These are phyloP conservation scores for Phytophthora syringae DNA, from an alignment of 352 stramenopile species.

Conservation along the genomic window DNA sequence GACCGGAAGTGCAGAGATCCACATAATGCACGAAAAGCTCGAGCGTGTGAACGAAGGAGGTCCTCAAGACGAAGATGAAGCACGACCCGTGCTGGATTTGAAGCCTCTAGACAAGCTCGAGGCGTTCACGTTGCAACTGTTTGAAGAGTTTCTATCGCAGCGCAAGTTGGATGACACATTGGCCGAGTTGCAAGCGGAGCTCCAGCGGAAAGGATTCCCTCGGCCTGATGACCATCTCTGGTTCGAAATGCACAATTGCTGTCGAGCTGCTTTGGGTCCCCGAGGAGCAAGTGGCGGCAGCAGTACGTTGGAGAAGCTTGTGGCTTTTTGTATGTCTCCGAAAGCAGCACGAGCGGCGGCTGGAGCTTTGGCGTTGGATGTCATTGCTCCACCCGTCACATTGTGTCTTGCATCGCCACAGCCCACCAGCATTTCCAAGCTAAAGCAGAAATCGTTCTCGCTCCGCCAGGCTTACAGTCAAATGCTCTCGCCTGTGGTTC, in stretches of 20 bases:
- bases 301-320: slow-evolving; percentile 57
- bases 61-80: slow-evolving; percentile 14
- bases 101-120: slow-evolving; percentile 35
- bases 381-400: slow-evolving; percentile 41
- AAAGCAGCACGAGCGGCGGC: slow-evolving; percentile 27
- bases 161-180: slow-evolving; percentile 46
- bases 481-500: slow-evolving; percentile 59
- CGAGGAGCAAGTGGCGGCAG: slow-evolving; percentile 18
- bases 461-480: slow-evolving; percentile 58
- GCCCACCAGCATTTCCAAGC: slow-evolving; percentile 34
- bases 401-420: slow-evolving; percentile 50
- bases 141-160: slow-evolving; percentile 65
- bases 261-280: slow-evolving; percentile 39
- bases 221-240: slow-evolving; percentile 47
- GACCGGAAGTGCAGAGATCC: slow-evolving; percentile 5
- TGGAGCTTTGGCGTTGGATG: slow-evolving; percentile 46
- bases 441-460: slow-evolving; percentile 44
- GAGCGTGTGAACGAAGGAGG: slow-evolving; percentile 14
- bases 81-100: not conserved
- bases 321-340: slow-evolving; percentile 52
- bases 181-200: slow-evolving; percentile 44
- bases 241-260: slow-evolving; percentile 67
- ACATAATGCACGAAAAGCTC: not conserved
- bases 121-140: slow-evolving; percentile 56
- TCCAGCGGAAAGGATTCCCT: slow-evolving; percentile 34